These are phyloP conservation scores for Taphrina flavorubra DNA, from an alignment of 1,139 yeast genomes.

Conservation along the genomic window DNA sequence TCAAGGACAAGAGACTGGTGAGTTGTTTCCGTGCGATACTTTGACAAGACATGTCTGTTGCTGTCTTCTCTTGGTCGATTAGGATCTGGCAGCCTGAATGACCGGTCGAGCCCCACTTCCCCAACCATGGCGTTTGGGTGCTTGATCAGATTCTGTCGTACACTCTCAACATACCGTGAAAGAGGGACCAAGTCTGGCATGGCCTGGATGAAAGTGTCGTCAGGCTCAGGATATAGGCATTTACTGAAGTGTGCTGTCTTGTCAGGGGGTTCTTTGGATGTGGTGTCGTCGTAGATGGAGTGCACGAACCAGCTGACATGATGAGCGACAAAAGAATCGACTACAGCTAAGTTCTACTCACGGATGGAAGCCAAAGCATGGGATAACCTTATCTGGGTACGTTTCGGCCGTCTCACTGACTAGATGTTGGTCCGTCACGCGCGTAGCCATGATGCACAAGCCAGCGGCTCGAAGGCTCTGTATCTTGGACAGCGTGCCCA, in stretches of 20 bases:
- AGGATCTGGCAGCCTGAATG: constrained; percentile 67
- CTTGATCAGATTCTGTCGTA: constrained; percentile 50
- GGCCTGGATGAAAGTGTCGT: constrained; percentile 55
- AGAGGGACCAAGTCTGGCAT: constrained; percentile 70
- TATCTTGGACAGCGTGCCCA: constrained; percentile 46
- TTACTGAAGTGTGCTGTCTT: constrained; percentile 61
- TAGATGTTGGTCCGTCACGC: constrained; percentile 51
- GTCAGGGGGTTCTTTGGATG: constrained; percentile 49
- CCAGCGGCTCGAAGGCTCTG: constrained; percentile 47
- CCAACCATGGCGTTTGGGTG: constrained; percentile 61
- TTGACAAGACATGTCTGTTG: constrained; percentile 51
- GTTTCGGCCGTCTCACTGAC: constrained; percentile 50
- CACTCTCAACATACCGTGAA: constrained; percentile 52
- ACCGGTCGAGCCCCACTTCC: constrained; percentile 84
- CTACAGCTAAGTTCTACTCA: constrained; percentile 6
- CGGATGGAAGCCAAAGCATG: constrained; percentile 61
- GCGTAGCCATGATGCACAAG: constrained; percentile 53
- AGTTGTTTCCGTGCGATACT: constrained; percentile 60
- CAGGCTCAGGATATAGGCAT: constrained; percentile 58
- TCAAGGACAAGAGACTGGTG: constrained; percentile 69
- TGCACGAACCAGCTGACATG: constrained; percentile 69
- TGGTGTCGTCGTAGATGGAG: constrained; percentile 77
- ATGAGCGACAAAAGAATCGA: not conserved
- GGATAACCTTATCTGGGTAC: constrained; percentile 55
- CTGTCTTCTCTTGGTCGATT: constrained; percentile 40